phyloP scores from a whole-genome alignment of 345 rosid species.

The Jatropha curcas region DNA sequence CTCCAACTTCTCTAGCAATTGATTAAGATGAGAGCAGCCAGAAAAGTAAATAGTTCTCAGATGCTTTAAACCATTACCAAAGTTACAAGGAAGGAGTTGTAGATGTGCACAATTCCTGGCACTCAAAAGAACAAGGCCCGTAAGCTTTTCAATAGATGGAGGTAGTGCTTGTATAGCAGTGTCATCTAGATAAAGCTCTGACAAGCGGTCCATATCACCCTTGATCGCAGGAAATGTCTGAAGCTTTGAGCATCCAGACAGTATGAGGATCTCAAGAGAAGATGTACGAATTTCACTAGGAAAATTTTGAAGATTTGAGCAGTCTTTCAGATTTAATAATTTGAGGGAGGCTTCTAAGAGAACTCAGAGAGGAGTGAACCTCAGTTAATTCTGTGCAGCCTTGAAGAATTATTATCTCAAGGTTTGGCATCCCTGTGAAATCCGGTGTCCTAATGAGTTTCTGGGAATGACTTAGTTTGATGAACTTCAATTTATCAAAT shows the following conservation, averaged over 20 bases:
- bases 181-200: too few species aligned
- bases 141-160: too few species aligned
- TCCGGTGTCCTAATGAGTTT: not conserved
- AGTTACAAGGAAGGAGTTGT: too few species aligned
- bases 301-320: not conserved
- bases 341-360: not conserved
- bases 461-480: not conserved
- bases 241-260: constrained; percentile 1
- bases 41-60: too few species aligned
- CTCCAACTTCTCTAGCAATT: too few species aligned
- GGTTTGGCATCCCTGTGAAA: not conserved
- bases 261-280: not conserved
- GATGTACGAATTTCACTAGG: not conserved
- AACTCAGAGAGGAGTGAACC: not conserved
- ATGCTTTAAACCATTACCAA: too few species aligned
- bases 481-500: too few species aligned
- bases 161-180: too few species aligned
- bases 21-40: too few species aligned
- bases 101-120: too few species aligned
- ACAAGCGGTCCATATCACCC: too few species aligned
- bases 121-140: too few species aligned
- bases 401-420: not conserved
- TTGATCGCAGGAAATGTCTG: not conserved
- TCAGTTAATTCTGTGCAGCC: not conserved
- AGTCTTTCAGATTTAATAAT: constrained; percentile 1